Evolutionary conservation across 805 yeast species (phyloP).

Genomic region (Wickerhamomyces silvicola): DNA sequence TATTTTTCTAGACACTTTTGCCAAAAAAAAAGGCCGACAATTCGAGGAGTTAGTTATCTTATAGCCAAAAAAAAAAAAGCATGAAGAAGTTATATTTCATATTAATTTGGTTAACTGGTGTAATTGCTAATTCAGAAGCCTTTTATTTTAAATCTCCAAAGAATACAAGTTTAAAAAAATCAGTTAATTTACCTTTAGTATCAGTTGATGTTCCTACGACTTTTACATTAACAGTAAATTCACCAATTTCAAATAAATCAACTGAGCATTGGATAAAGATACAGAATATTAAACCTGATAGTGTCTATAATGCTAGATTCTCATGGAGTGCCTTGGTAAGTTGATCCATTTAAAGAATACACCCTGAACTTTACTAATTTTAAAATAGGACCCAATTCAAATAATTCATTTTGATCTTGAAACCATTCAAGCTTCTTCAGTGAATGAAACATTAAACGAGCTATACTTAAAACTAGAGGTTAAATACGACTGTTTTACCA

Average conservation of each 20-base stretch:
- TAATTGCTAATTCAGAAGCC: constrained; percentile 17
- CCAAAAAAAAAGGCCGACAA: too few relatives aligned
- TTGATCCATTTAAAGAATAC: not conserved
- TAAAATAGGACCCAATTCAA: constrained; percentile 11
- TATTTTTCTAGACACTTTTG: too few relatives aligned
- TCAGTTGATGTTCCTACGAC: constrained; percentile 2
- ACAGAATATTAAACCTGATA: constrained; percentile 1
- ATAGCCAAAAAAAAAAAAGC: too few relatives aligned
- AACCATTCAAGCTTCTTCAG: not conserved
- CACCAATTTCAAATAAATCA: constrained; percentile 3
- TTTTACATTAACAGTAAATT: constrained; percentile 3
- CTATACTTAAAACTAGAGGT: constrained; percentile 6
- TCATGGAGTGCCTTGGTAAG: constrained; percentile 18
- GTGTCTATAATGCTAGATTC: constrained; percentile 13
- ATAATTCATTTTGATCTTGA: constrained; percentile 9
- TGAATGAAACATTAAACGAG: constrained; percentile 2
- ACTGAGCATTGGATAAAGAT: constrained; percentile 2
- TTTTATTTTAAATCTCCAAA: constrained; percentile 9
- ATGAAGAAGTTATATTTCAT: not conserved
- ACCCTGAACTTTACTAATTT: not conserved
- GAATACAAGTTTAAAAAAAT: constrained; percentile 1
- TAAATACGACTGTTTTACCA: constrained; percentile 12
- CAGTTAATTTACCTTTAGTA: not conserved
- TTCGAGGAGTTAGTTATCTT: too few relatives aligned
- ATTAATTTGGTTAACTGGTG: not conserved